These are phyloP conservation scores for Eucalyptus regnans DNA, from an alignment of 345 rosid genomes.

Conservation along the genomic window DNA sequence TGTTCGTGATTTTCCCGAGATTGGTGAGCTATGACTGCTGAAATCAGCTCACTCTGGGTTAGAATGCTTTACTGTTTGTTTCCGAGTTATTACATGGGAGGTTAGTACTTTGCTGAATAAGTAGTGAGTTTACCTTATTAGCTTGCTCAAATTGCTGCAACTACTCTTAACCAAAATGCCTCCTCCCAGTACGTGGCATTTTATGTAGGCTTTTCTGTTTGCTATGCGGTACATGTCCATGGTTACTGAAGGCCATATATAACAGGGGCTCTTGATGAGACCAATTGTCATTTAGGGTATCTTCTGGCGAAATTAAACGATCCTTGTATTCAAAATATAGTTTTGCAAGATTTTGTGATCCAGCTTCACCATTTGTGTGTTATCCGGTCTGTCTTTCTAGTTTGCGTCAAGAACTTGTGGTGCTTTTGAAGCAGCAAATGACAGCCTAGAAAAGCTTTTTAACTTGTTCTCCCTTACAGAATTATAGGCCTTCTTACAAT, in stretches of 20 bases:
- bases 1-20: background rate
- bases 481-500: background rate
- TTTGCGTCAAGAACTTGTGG: background rate
- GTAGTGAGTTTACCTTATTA: background rate
- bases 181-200: background rate
- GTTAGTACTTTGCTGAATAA: background rate
- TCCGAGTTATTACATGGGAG: background rate
- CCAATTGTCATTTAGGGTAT: background rate
- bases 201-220: background rate
- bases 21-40: background rate
- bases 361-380: background rate
- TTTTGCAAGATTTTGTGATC: background rate
- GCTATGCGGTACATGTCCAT: background rate
- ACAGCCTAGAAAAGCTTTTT: background rate
- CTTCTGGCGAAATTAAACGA: background rate
- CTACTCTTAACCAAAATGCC: background rate
- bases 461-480: background rate
- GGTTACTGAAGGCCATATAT: background rate
- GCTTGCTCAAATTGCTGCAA: background rate
- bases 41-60: background rate
- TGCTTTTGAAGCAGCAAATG: background rate
- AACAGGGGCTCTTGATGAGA: background rate
- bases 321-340: fast-evolving
- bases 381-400: background rate
- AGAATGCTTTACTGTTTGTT: background rate